Evolutionary conservation across 2,329 filamentous ascomycete species (phyloP), one percentile per base, ranked within the genome.

Genomic region (Fusarium gaditjirri): DNA sequence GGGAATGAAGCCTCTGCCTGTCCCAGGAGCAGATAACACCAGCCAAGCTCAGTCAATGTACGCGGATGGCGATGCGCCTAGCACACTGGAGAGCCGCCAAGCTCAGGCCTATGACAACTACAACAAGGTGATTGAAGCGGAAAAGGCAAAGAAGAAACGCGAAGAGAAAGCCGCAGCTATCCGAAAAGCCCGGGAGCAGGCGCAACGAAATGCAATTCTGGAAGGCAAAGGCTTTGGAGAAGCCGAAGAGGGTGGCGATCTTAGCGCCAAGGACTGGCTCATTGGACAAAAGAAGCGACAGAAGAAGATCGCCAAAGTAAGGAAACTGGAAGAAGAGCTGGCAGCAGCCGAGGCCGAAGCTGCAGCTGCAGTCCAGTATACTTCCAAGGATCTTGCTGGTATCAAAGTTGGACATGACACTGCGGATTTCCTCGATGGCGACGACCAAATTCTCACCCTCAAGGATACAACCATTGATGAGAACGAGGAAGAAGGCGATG

Each of bases 381-480:
- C 93, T 2, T 90, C 94, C 8, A 92, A 92, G 68, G 95, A 98
- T 79, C 86, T 98, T 53, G 92, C 94, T 1, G 96, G 95, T 41
- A 91, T 99, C 76, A 96, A 94, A 80, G 95, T 99, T 57, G 95
- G 91, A 8, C 96, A 99, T 80, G 94, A 97, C 79, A 83, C 95
- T 65, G 89, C 89, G 8, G 89, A 93, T 27, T 95, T 99, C 70
- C 90, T 93, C 29, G 94, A 94, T 57, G 92, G 89, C 23, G 91
- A 93, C 65, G 95, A 97, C 65, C 94, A 98, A 79, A 90, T 99
- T 36, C 85, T 99, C 58, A 98, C 95, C 0, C 87, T 99, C n/a
- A 98, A 97, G 79, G 96, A 99, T 82, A 89, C 93, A 2, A 94
- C 93, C 2, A 94, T 99, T 60, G 89, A 94, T 53, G 90, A 93